Evolutionary conservation across 306 rosid genomes (phyloP), one percentile per base, ranked within the genome.

Genomic region (Dalbergia cochinchinensis): DNA sequence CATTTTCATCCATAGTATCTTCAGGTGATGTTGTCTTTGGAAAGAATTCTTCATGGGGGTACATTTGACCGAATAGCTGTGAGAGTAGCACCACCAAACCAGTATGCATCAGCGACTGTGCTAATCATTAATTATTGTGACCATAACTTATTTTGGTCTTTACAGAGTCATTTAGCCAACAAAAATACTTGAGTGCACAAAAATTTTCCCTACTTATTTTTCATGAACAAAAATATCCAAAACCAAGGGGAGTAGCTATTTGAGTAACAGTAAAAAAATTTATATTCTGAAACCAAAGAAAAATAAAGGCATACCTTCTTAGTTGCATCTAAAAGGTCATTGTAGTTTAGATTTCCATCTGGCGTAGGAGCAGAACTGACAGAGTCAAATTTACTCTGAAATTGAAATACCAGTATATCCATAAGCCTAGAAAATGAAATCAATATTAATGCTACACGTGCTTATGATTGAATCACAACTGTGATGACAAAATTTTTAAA

Each of bases 261-360:
- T 73, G 64, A 41, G 11, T 65, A 80, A 39, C 31, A 60, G 35
- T 13, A 54, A 83, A 41, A 48, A 67, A 48, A 16, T 13, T 51
- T 53, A 44, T 5, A 44, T 48, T 44, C 41, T 31, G 14, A 69
- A 69, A 57, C 53, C 7, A 37, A 69, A 69, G 67, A 64, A 58
- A 58, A 39, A 59, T 16, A 50, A 64, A 63, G 11, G 22, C 60
- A 16, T 84, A 93, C 99, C 98, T 75, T 76, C 76, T 82, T 75
- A 9, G 91, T 68, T 11, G 85, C 85, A 59, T 85, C 89, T 82
- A 95, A 53, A 60, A 91, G 69, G 57, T 90, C 83, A 63, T 87
- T 72, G 81, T 86, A 89, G 91, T 84, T 82, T 42, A 95, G 89
- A 85, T 82, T 86, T 84, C 97, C 99, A 87, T 93, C 98, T 0